Conservation (phyloP, 306 rosid genomes). For the Cucurbita ficifolia region DNA sequence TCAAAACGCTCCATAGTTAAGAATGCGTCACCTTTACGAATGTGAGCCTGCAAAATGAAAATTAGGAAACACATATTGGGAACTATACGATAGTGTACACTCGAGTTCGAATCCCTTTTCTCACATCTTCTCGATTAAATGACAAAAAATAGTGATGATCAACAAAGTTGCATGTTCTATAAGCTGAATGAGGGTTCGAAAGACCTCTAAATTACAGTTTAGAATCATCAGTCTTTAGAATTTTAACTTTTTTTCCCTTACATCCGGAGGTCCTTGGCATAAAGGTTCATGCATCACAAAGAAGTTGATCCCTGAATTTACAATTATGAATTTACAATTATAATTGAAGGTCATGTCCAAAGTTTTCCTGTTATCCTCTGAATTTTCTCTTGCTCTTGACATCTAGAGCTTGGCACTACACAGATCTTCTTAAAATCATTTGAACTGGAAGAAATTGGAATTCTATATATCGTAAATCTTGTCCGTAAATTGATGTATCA, state of each 20-base stretch:
- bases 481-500: neutral
- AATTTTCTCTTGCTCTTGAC: neutral
- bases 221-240: neutral
- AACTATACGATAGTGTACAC: neutral
- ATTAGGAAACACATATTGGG: neutral
- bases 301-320: neutral
- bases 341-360: neutral
- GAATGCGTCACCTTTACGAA: conserved; percentile 68
- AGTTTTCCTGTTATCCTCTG: neutral
- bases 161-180: neutral
- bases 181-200: neutral
- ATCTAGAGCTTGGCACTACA: neutral
- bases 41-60: conserved; percentile 48
- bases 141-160: neutral
- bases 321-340: neutral
- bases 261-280: neutral
- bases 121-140: neutral
- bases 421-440: neutral
- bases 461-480: too few relatives aligned
- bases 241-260: neutral
- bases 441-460: neutral
- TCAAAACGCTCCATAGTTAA: conserved; percentile 43
- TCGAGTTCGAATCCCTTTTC: neutral
- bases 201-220: neutral
- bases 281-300: neutral